Conservation (phyloP, 2,329 filamentous ascomycete genomes). For the Aureobasidium leucospermi region DNA sequence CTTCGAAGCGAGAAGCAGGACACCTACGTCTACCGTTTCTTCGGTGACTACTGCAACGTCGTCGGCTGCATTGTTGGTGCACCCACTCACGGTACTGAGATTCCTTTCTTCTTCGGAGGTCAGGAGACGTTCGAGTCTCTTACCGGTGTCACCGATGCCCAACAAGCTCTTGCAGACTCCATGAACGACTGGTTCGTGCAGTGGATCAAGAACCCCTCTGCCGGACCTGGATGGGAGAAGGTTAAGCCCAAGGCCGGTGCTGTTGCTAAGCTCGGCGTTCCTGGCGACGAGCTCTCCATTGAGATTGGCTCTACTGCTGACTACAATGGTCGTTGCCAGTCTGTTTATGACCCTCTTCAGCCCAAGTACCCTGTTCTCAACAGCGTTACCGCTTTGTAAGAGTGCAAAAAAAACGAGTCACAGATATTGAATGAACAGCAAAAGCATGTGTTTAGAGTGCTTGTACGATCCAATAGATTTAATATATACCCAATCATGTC, state of each 20-base stretch:
- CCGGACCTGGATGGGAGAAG: constrained; percentile 5
- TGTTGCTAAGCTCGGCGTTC: constrained; percentile 8
- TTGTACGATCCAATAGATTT: constrained; percentile 1
- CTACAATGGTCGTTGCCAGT: constrained; percentile 10
- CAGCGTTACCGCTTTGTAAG: constrained; percentile 16
- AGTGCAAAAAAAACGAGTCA: neutral
- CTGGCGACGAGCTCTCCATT: constrained; percentile 4
- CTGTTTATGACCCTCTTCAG: constrained; percentile 8
- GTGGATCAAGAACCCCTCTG: constrained; percentile 13
- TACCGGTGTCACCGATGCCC: neutral
- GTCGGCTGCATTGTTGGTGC: constrained; percentile 9
- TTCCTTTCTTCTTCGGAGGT: constrained; percentile 1
- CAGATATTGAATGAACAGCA: constrained; percentile 5
- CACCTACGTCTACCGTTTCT: constrained; percentile 31
- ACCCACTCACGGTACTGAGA: constrained; percentile 12
- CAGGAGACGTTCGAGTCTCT: neutral
- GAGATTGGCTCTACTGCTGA: constrained; percentile 2
- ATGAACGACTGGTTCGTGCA: constrained; percentile 12
- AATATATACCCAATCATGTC: too few relatives aligned
- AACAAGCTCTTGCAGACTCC: constrained; percentile 9
- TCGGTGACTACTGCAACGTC: constrained; percentile 29
- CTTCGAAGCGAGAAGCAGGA: neutral
- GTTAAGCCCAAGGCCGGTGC: constrained; percentile 3
- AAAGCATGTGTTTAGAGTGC: neutral
- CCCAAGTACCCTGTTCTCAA: constrained; percentile 14